phyloP scores from a whole-genome alignment of 1,284 basidiomycete species.

The Rhodotorula sp. region DNA sequence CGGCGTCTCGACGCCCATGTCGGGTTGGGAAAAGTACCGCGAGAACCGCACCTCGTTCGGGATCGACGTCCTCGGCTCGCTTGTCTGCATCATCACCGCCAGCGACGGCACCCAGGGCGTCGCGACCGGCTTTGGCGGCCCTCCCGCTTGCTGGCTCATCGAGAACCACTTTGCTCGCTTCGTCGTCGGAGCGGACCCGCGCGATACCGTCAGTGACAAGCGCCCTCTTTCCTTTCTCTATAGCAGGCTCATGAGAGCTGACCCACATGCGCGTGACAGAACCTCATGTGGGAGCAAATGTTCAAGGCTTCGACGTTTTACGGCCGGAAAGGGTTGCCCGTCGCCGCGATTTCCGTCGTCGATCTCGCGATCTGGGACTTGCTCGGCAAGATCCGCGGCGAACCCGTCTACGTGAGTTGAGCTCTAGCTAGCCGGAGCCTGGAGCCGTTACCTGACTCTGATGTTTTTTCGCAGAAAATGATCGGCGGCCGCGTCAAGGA shows the following conservation, averaged over 20 bases:
- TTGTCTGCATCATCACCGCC: conserved; percentile 57
- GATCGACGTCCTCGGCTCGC: conserved; percentile 54
- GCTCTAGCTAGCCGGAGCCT: not conserved
- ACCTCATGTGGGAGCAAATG: conserved; percentile 56
- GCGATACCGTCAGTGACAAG: conserved; percentile 48
- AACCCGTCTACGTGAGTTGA: conserved; percentile 55
- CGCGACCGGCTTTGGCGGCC: conserved; percentile 58
- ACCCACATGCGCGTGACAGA: conserved; percentile 25
- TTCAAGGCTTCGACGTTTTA: conserved; percentile 40
- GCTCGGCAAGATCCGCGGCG: conserved; percentile 57
- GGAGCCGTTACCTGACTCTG: not conserved
- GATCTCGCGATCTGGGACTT: conserved; percentile 59
- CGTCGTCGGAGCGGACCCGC: conserved; percentile 57
- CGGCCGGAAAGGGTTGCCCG: not conserved
- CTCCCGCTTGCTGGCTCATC: conserved; percentile 59
- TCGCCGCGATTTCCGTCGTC: conserved; percentile 57
- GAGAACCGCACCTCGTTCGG: conserved; percentile 49
- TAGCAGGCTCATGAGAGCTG: not conserved
- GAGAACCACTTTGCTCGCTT: conserved; percentile 58
- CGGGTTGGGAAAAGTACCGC: conserved; percentile 55
- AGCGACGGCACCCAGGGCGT: conserved; percentile 56
- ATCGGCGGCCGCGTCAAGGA: conserved; percentile 57
- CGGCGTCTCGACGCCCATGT: conserved; percentile 54
- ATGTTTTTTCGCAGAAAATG: conserved; percentile 50
- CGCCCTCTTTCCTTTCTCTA: no score